Percentiles rank a stretch among this genome's conserved stretches.
Conservation (phyloP, 805 yeast species). For the Yarrowia deformans region DNA sequence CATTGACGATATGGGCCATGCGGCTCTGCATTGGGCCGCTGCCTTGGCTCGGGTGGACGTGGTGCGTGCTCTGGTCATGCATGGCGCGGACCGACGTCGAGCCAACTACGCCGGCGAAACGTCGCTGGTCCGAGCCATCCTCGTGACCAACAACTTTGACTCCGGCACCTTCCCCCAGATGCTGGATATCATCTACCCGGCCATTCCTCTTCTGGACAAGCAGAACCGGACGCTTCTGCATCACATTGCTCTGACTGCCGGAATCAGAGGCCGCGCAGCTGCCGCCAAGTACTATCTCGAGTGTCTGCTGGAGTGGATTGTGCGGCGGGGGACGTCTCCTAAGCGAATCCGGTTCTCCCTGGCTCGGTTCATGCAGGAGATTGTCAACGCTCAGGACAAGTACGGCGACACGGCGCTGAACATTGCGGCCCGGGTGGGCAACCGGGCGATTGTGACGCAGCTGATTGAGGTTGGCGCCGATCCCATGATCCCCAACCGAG, state of each 20-base stretch:
- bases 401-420: conserved; percentile 96
- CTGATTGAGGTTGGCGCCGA: conserved; percentile 90
- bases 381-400: conserved; percentile 87
- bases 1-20: conserved; percentile 91
- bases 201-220: conserved; percentile 67
- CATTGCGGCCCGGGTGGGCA: conserved; percentile 88
- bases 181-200: conserved; percentile 77
- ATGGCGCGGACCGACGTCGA: conserved; percentile 71
- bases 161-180: conserved; percentile 74
- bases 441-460: conserved; percentile 78
- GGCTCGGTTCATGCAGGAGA: conserved; percentile 65
- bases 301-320: conserved; percentile 78
- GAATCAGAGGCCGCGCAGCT: conserved; percentile 73
- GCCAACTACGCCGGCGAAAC: conserved; percentile 89
- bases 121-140: conserved; percentile 81
- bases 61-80: conserved; percentile 70
- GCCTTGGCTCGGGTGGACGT: conserved; percentile 80
- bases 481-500: conserved; percentile 75
- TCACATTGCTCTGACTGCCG: conserved; percentile 82
- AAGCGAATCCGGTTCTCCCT: conserved; percentile 36
- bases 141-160: conserved; percentile 83
- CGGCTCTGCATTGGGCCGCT: conserved; percentile 95
- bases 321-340: conserved; percentile 55
- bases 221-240: conserved; percentile 84
- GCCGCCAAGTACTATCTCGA: conserved; percentile 79